Conservation (phyloP, 2,329 filamentous ascomycete genomes). For the Cladosporium sp. region DNA sequence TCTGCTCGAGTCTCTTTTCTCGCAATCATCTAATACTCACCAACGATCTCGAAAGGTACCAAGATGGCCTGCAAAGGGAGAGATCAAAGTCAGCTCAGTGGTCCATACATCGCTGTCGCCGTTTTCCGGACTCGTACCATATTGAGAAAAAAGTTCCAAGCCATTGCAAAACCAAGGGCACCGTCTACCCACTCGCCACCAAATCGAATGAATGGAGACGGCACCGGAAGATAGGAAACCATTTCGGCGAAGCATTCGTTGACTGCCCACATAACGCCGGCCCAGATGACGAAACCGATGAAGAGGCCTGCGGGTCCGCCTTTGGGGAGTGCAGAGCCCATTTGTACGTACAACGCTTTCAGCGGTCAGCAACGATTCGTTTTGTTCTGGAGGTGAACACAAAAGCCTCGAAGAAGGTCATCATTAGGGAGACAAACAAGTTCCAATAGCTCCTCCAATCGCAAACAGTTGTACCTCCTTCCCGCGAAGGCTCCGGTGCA, state of each 20-base stretch:
- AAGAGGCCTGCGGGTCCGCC: constrained; percentile 48
- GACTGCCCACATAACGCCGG: constrained; percentile 22
- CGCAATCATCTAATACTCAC: too few relatives aligned
- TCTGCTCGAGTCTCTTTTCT: too few relatives aligned
- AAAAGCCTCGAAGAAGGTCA: neutral
- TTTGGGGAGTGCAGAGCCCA: constrained; percentile 25
- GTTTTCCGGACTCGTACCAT: neutral
- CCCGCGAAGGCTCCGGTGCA: constrained; percentile 24
- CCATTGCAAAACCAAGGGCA: constrained; percentile 62
- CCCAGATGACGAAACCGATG: constrained; percentile 42
- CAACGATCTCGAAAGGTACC: constrained; percentile 15
- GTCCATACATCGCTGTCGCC: too few relatives aligned
- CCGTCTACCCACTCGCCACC: constrained; percentile 74
- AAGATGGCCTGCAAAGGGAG: neutral
- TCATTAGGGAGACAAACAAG: constrained; percentile 16
- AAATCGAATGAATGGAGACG: constrained; percentile 75
- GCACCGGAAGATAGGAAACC: constrained; percentile 74
- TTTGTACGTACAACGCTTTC: constrained; percentile 19
- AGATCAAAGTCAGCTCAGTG: too few relatives aligned
- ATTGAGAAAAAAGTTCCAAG: constrained; percentile 35
- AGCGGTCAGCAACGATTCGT: neutral
- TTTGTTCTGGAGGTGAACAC: neutral
- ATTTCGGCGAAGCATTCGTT: constrained; percentile 55
- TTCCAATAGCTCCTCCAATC: constrained; percentile 25
- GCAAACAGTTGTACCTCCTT: constrained; percentile 25